Evolutionary conservation across 257 asterid species (phyloP), one percentile per base, ranked within the genome.

Genomic region (Rehmannia glutinosa): DNA sequence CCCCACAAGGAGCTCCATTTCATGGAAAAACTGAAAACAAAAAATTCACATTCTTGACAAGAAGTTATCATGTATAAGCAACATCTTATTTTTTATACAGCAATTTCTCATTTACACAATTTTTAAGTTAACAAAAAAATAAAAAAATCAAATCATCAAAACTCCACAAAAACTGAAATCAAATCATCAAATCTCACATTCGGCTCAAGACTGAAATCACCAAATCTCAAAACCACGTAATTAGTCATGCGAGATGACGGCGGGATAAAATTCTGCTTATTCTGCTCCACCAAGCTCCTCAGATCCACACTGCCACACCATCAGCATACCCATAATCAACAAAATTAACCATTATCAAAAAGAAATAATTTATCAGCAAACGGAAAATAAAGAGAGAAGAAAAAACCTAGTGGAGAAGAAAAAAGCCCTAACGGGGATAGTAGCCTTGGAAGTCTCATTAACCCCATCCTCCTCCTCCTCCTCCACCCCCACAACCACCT

Each of bases 171-270:
- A 38, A 38, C 9, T 19, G 9, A 23, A 1, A 12, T 9, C 20
- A 20, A 23, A 38, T 75, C 5, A 12, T 9, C 20, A 20, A 23
- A 38, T 75, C 91, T 79, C 54, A 90, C 97, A 74, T 56, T 79
- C 19, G 87, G 80, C 21, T 78, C 87, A n/a, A 35, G 58, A 11
- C 15, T 51, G 17, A 21, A 51, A 66, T 77, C 84, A 50, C 95
- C 96, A 77, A 86, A 93, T 42, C 92, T 72, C 67, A 93, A 74
- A 68, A 93, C 97, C 66, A 90, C 96, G 55, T 93, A 93, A 72
- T 93, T 93, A 3, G 97, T 87, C 98, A 90, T 93, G 19, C 97
- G 85, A 10, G 98, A 90, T 0, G 97, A 78, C 0, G 97, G 93
- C 2, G 97, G 88, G 20, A 87, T 70, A 35, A 86, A 86, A 78